Conservation (phyloP, 2,329 filamentous ascomycete species). For the Drechslerella stenobrocha region DNA sequence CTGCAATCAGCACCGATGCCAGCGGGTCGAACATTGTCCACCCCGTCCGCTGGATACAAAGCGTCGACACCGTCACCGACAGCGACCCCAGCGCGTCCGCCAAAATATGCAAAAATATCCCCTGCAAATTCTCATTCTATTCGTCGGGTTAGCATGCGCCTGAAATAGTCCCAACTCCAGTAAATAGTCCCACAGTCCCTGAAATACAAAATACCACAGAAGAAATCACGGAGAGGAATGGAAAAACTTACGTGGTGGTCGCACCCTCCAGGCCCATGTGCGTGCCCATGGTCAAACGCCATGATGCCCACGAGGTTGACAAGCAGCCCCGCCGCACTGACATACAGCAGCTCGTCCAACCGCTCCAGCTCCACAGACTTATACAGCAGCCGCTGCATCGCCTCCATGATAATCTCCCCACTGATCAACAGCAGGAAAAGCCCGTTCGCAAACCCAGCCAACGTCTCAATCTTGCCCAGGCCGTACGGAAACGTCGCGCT, state of each 20-base stretch:
- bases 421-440: slow-evolving; percentile 95
- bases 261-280: slow-evolving; percentile 62
- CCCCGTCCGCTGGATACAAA: slow-evolving; percentile 80
- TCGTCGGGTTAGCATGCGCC: too few species aligned
- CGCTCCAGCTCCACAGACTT: slow-evolving; percentile 76
- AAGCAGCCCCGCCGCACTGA: slow-evolving; percentile 80
- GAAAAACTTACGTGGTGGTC: slow-evolving; percentile 57
- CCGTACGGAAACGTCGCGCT: slow-evolving; percentile 89
- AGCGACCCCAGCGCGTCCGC: slow-evolving; percentile 93
- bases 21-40: slow-evolving; percentile 95
- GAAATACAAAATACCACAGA: too few species aligned
- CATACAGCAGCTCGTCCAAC: slow-evolving; percentile 81
- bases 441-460: slow-evolving; percentile 95
- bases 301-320: slow-evolving; percentile 93
- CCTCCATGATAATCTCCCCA: slow-evolving; percentile 93
- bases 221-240: too few species aligned
- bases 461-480: slow-evolving; percentile 92
- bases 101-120: slow-evolving; percentile 92
- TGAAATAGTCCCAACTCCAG: too few species aligned
- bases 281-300: slow-evolving; percentile 69
- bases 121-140: slow-evolving; percentile 97
- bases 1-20: slow-evolving; percentile 88
- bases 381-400: slow-evolving; percentile 81
- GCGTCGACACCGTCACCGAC: slow-evolving; percentile 88
- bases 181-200: too few species aligned